These are phyloP conservation scores for Eucalyptus sideroxylon DNA, from an alignment of 345 rosid species.

Conservation along the genomic window DNA sequence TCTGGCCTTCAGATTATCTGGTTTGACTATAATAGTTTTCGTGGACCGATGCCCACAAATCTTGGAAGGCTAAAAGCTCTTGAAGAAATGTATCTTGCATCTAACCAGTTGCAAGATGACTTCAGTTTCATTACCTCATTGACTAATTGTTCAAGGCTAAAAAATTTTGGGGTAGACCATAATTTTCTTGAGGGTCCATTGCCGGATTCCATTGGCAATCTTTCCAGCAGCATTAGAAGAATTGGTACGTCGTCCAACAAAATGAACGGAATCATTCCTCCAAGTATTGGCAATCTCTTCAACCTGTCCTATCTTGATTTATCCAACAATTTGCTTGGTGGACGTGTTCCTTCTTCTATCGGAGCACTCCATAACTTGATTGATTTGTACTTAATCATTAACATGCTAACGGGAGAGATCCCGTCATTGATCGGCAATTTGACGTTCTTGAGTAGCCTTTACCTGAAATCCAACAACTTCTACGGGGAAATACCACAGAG, in stretches of 20 bases:
- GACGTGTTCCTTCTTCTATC: not conserved
- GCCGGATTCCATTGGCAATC: too few relatives aligned
- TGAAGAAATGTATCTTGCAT: rapidly evolving
- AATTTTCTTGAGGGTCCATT: too few relatives aligned
- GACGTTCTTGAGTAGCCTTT: not conserved
- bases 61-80: too few relatives aligned
- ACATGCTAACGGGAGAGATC: not conserved
- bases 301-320: not conserved
- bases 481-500: constrained; percentile 2
- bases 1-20: too few relatives aligned
- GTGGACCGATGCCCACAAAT: too few relatives aligned
- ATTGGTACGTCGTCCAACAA: too few relatives aligned
- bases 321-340: not conserved
- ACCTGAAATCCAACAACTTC: not conserved
- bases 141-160: too few relatives aligned
- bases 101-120: too few relatives aligned
- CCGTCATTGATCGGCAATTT: not conserved
- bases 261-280: too few relatives aligned
- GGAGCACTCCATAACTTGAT: not conserved
- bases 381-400: not conserved
- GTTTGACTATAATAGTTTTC: too few relatives aligned
- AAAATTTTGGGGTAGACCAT: rapidly evolving
- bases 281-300: not conserved
- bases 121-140: too few relatives aligned
- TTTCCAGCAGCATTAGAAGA: too few relatives aligned